Evolutionary conservation across 2,329 filamentous ascomycete species (phyloP).

Genomic region (Aspergillus proliferans): DNA sequence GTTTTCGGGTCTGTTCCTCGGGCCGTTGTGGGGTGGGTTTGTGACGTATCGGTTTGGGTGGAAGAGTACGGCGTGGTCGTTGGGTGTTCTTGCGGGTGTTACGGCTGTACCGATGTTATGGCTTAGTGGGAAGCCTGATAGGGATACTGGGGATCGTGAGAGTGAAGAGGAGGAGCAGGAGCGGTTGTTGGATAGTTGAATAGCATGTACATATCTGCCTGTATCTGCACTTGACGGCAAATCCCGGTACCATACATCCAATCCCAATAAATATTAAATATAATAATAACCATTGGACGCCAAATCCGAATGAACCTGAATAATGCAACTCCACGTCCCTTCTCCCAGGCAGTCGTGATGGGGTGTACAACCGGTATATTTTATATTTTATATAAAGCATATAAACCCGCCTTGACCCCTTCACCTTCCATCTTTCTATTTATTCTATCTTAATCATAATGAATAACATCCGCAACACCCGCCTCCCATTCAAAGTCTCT

Average conservation of each 20-base stretch:
- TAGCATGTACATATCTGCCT: conserved; percentile 2
- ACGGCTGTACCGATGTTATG: conserved; percentile 23
- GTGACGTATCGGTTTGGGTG: conserved; percentile 28
- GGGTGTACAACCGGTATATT: not conserved
- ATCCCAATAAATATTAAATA: too few species aligned
- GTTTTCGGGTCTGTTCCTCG: conserved; percentile 53
- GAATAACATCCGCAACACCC: too few species aligned
- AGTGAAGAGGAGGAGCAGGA: conserved; percentile 9
- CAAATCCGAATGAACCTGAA: too few species aligned
- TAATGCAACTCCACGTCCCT: too few species aligned
- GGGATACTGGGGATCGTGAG: not conserved
- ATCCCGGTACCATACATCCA: too few species aligned
- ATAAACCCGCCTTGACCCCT: too few species aligned
- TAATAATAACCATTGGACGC: too few species aligned
- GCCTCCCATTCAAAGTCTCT: too few species aligned
- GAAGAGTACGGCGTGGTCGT: conserved; percentile 21
- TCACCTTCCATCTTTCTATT: too few species aligned
- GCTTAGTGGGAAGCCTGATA: conserved; percentile 3
- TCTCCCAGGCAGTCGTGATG: not conserved
- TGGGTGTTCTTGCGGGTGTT: conserved; percentile 22
- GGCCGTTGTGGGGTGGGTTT: conserved; percentile 52
- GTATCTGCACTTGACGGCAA: not conserved
- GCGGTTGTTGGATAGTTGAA: conserved; percentile 3
- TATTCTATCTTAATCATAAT: too few species aligned
- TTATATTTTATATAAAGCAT: not conserved